A percentile compares a stretch with the other conserved stretches of the same genome.
Evolutionary conservation across 257 asterid genomes (phyloP).

Genomic region (Dorcoceras hygrometricum): DNA sequence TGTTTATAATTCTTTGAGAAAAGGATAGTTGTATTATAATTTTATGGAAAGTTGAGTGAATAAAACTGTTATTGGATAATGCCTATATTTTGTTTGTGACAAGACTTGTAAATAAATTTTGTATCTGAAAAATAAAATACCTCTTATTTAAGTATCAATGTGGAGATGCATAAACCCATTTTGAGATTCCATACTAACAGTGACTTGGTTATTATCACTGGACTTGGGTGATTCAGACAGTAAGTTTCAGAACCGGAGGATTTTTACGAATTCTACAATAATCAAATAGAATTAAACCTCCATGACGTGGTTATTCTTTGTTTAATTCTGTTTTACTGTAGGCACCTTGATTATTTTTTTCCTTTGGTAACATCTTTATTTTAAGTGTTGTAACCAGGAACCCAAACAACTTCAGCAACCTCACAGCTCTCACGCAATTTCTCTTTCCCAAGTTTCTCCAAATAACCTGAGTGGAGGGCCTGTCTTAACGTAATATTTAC

Average conservation of each 20-base stretch:
- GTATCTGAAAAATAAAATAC: too few species aligned
- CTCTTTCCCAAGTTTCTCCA: constrained; percentile 74
- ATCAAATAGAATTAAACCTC: not conserved
- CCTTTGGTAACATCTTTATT: constrained; percentile 22
- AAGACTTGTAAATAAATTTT: too few species aligned
- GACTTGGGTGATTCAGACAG: too few species aligned
- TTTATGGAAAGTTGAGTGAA: not conserved
- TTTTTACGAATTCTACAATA: not conserved
- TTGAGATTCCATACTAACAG: too few species aligned
- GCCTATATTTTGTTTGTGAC: too few species aligned
- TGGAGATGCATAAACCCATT: too few species aligned
- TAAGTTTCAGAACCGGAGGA: too few species aligned
- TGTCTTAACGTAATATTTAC: constrained; percentile 69
- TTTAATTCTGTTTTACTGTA: constrained; percentile 2
- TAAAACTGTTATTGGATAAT: not conserved
- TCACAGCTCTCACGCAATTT: constrained; percentile 74
- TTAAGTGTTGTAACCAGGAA: constrained; percentile 60
- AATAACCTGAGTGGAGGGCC: constrained; percentile 71
- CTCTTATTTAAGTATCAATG: too few species aligned
- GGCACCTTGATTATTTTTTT: constrained; percentile 17
- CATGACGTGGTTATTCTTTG: constrained; percentile 2
- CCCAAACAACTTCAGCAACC: constrained; percentile 75
- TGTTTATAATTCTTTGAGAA: too few species aligned
- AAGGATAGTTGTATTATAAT: too few species aligned
- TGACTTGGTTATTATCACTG: too few species aligned